phyloP scores from a whole-genome alignment of 1,284 basidiomycete species.

The Tausonia pullulans region DNA sequence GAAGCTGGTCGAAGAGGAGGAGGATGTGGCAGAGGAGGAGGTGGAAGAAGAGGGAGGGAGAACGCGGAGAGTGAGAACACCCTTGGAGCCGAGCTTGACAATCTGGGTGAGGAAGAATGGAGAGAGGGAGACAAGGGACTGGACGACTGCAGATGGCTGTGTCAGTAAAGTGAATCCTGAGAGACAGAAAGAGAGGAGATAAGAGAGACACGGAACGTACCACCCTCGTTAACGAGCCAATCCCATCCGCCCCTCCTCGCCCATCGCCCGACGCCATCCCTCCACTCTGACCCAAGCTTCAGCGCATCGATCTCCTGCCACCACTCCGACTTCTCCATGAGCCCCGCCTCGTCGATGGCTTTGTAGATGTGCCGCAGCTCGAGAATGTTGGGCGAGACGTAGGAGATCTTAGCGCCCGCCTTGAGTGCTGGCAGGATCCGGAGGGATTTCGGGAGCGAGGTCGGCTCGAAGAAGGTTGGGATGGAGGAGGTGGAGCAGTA shows the following conservation, averaged over 20 bases:
- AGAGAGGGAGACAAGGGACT: slow-evolving; percentile 66
- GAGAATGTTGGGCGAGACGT: slow-evolving; percentile 64
- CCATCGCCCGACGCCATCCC: slow-evolving; percentile 34
- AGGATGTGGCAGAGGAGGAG: slow-evolving; percentile 1
- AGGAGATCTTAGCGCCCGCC: slow-evolving; percentile 37
- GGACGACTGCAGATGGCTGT: slow-evolving; percentile 44
- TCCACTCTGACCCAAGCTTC: slow-evolving; percentile 41
- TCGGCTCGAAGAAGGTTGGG: slow-evolving; percentile 54
- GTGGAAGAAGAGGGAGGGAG: slow-evolving; percentile 24
- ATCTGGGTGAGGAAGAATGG: slow-evolving; percentile 70
- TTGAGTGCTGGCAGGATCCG: slow-evolving; percentile 55
- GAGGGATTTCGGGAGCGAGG: slow-evolving; percentile 66
- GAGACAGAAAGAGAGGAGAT: slow-evolving; percentile 13
- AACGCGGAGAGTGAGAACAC: slow-evolving; percentile 31
- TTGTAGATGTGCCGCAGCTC: slow-evolving; percentile 61
- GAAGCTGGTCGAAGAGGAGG: slow-evolving; percentile 37
- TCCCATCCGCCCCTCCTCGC: slow-evolving; percentile 42
- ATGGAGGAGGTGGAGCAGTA: slow-evolving; percentile 30
- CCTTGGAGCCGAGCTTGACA: slow-evolving; percentile 63
- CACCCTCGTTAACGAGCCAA: slow-evolving; percentile 40
- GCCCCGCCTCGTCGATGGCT: slow-evolving; percentile 25
- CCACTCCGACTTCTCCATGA: slow-evolving; percentile 15
- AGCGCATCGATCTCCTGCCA: slow-evolving; percentile 17
- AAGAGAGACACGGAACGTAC: neutral
- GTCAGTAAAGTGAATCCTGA: neutral